Conservation (phyloP, 2,329 filamentous ascomycete genomes). For the Helminthosporium solani region DNA sequence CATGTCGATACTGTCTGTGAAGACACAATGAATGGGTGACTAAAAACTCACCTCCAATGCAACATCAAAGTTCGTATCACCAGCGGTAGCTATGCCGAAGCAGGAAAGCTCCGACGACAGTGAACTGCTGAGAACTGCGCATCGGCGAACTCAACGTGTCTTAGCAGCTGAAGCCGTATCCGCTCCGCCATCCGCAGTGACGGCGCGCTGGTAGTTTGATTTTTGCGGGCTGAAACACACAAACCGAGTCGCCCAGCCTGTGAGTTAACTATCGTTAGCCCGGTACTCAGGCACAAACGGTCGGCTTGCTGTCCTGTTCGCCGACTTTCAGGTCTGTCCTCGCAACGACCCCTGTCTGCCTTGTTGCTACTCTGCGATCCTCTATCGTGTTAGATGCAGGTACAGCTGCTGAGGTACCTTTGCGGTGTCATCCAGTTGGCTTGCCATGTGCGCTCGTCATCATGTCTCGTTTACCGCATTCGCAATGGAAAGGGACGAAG, state of each 20-base stretch:
- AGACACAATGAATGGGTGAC: too few relatives aligned
- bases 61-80: conserved; percentile 1
- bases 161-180: conserved; percentile 12
- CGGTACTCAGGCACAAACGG: conserved; percentile 8
- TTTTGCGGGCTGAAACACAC: background rate
- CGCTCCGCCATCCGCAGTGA: background rate
- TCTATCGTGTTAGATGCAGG: too few relatives aligned
- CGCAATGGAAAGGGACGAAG: too few relatives aligned
- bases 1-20: too few relatives aligned
- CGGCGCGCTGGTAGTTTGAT: too few relatives aligned
- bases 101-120: background rate
- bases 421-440: too few relatives aligned
- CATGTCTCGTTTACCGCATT: too few relatives aligned
- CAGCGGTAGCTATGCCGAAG: background rate
- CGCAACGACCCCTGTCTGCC: too few relatives aligned
- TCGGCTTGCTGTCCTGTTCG: background rate
- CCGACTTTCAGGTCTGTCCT: background rate
- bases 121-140: conserved; percentile 13
- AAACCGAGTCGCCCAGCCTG: background rate
- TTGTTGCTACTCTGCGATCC: too few relatives aligned
- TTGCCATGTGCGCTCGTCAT: too few relatives aligned
- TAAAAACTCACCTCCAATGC: too few relatives aligned
- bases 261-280: conserved; percentile 10
- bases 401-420: too few relatives aligned
- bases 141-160: conserved; percentile 11